Base-by-base conservation (phyloP, 1,284 basidiomycete genomes). In the Stereum hirsutum region DNA sequence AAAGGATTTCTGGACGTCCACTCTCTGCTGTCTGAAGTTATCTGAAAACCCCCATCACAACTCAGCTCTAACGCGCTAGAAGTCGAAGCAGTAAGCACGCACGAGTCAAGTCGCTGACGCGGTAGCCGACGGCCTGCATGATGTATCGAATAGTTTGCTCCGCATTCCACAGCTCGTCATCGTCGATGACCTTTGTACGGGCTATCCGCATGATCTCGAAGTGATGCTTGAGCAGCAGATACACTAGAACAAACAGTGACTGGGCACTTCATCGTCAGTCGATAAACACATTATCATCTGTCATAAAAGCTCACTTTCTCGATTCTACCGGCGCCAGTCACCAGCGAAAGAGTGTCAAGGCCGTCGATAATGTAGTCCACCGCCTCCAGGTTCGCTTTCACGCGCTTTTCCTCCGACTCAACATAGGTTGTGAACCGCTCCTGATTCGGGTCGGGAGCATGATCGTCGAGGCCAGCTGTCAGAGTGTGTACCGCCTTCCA, bases 311-410 rank as follows among this genome's bases (percentile, higher is more conserved):
- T 28, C n/a, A 58, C 58, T 46, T 53, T 49, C 43, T 59, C 58
- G 10, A 55, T 49, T 11, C 58, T 39, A 2, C 54, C 56, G 1
- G 49, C 44, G 0, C 56, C 52, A 0, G 47, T 45, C 14, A 57
- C 38, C 4, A 58, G 39, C 5, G 42, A 35, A 10, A 60, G 31
- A 2, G 56, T 57, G 25, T 53, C 50, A 10, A 39, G 37, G 1
- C 46, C 55, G 28, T 61, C 57, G 21, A 61, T 50, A 26, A 53
- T 41, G 41, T 54, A 60, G 7, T 41, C 24, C 23, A 58, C 28
- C 0, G 34, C 43, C 34, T 55, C 43, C 15, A 61, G 32, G 6
- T 45, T 48, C 2, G 42, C 43, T 14, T 51, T 46, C 25, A 59
- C 37, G 4, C 57, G 49, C 10, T 41, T 28, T 38, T 60, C 57